Evolutionary conservation across 495 filamentous ascomycete species (phyloP).

Genomic region (Beverwykella pulmonaria): DNA sequence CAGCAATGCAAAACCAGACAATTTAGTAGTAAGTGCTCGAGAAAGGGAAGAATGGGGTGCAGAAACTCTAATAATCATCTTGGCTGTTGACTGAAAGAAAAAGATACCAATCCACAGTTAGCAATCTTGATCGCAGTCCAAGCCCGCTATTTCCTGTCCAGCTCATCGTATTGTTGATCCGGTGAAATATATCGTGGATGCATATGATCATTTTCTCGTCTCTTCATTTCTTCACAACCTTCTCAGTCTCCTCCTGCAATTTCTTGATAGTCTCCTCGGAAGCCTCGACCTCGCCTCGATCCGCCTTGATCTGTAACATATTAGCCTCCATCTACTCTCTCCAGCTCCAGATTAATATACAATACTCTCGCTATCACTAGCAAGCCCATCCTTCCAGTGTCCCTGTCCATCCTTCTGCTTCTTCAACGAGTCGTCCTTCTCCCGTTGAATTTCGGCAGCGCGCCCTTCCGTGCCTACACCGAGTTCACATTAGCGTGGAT

Average conservation of each 20-base stretch:
- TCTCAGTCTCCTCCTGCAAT: slow-evolving; percentile 57
- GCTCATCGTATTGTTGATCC: too few relatives aligned
- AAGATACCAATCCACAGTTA: too few relatives aligned
- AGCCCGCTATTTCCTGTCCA: too few relatives aligned
- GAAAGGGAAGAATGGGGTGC: too few relatives aligned
- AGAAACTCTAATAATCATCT: too few relatives aligned
- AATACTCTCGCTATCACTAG: slow-evolving; percentile 77
- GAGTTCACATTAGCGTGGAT: neutral
- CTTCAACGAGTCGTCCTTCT: slow-evolving; percentile 72
- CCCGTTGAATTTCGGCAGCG: slow-evolving; percentile 58
- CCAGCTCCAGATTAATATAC: slow-evolving; percentile 58
- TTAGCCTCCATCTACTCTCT: neutral
- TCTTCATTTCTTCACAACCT: slow-evolving; percentile 31
- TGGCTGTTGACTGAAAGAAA: too few relatives aligned
- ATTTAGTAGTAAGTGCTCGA: too few relatives aligned
- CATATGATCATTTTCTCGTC: neutral
- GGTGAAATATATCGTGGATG: too few relatives aligned
- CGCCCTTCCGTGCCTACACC: slow-evolving; percentile 41
- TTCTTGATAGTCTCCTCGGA: slow-evolving; percentile 51
- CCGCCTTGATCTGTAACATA: slow-evolving; percentile 63
- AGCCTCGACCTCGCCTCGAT: slow-evolving; percentile 57
- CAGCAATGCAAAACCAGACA: too few relatives aligned
- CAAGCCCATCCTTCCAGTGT: slow-evolving; percentile 79
- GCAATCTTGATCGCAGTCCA: too few relatives aligned
- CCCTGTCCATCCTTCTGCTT: slow-evolving; percentile 74